These are phyloP conservation scores for Petasospora fabianii DNA, from an alignment of 1,139 yeast species.

Conservation along the genomic window DNA sequence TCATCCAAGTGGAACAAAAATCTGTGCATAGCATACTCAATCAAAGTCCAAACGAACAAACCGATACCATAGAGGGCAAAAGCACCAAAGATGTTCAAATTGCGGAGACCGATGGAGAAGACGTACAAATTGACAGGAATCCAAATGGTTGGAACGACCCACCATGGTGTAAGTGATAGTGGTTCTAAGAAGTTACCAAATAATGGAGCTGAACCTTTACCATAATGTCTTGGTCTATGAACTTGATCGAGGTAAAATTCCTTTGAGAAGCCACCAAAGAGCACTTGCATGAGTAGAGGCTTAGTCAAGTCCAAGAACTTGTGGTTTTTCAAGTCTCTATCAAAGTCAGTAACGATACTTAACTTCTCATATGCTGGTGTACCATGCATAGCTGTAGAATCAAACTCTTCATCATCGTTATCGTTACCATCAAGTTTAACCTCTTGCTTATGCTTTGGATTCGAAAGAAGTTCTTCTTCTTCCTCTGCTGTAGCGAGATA, in stretches of 20 bases:
- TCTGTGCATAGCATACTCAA: constrained; percentile 86
- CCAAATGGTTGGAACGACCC: constrained; percentile 86
- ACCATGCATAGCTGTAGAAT: constrained; percentile 54
- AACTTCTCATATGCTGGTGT: constrained; percentile 71
- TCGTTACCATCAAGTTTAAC: no score
- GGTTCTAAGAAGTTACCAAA: constrained; percentile 77
- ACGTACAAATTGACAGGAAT: constrained; percentile 68
- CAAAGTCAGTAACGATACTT: constrained; percentile 73
- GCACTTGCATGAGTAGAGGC: constrained; percentile 78
- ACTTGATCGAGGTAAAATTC: constrained; percentile 93
- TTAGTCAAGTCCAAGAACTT: constrained; percentile 79
- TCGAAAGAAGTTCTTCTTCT: constrained; percentile 47
- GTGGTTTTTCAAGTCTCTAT: constrained; percentile 68
- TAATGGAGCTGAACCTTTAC: constrained; percentile 86
- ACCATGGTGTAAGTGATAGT: constrained; percentile 68
- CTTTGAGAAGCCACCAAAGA: constrained; percentile 68
- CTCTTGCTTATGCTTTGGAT: constrained; percentile 36
- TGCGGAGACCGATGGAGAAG: constrained; percentile 37
- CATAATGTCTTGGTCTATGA: constrained; percentile 94
- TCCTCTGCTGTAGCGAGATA: constrained; percentile 62
- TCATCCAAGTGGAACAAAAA: constrained; percentile 89
- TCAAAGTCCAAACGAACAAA: constrained; percentile 82
- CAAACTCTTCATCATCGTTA: constrained; percentile 31
- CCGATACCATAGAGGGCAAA: constrained; percentile 53
- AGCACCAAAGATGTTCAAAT: constrained; percentile 34